Base-by-base conservation (phyloP, 306 rosid species). In the Parietaria judaica region DNA sequence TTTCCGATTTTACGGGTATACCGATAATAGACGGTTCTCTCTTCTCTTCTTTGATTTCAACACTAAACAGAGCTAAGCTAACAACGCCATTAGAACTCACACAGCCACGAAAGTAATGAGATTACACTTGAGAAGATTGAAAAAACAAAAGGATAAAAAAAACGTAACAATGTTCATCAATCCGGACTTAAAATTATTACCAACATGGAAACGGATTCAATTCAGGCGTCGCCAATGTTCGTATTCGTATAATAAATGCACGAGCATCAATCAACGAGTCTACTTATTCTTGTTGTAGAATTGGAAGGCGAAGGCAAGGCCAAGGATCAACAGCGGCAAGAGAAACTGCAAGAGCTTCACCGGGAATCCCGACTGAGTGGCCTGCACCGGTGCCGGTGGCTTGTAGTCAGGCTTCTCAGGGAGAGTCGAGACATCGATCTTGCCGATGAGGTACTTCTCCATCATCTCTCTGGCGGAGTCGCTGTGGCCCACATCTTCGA, bases 401-500 rank as follows among this genome's bases (percentile, higher is more conserved):
- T 36, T 66, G 70, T 47, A 61, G n/a, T 9, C 44, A 5, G 46
- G 66, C 61, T 74, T 70, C 54, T 63, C 70, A 0, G 86, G 96
- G 66, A 86, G 65, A 7, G 86, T 81, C 38, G 66, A 54, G 43
- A 38, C 58, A 58, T 92, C 95, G 58, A 92, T 11, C 35, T 84
- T 64, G 4, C 96, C 98, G 17, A 88, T 68, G 11, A 50, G 78
- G 82, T 74, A 86, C 46, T 77, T 70, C 56, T 77, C 57, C 92
- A 92, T 76, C 69, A 57, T 53, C 70, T 92, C 83, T 53, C 14
- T 34, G 5, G 98, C 96, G 1, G 72, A 4, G 9, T 81, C 84
- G 45, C 96, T 92, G 73, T 86, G 96, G 59, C 95, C 94, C 35
- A 86, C 80, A 63, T 79, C 88, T 76, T 88, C 96, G 68, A 92